phyloP scores from a whole-genome alignment of 257 asterid species.

The Solanum corneliomulleri region DNA sequence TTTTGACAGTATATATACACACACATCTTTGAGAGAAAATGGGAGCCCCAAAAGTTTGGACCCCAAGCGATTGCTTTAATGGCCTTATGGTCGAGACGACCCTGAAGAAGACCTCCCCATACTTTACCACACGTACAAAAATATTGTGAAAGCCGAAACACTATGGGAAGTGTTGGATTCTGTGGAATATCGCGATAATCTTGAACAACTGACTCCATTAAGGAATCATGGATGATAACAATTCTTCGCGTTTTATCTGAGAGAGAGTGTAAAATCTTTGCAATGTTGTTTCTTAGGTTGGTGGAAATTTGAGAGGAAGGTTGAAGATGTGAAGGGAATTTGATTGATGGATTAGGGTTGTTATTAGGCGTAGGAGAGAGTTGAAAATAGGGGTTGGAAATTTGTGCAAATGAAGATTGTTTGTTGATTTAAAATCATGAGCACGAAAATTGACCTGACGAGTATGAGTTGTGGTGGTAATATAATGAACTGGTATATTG shows the following conservation, averaged over 20 bases:
- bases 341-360: slow-evolving; percentile 3
- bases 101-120: slow-evolving; percentile 23
- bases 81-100: too few relatives aligned
- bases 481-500: slow-evolving; percentile 27
- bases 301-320: slow-evolving; percentile 16
- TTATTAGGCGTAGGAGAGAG: slow-evolving; percentile 9
- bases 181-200: slow-evolving; percentile 15
- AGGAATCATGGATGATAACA: slow-evolving; percentile 29
- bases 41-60: too few relatives aligned
- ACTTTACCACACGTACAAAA: slow-evolving; percentile 40
- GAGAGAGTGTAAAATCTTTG: slow-evolving; percentile 12
- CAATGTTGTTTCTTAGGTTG: slow-evolving; percentile 29
- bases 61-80: too few relatives aligned
- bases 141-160: slow-evolving; percentile 36
- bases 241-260: slow-evolving; percentile 12
- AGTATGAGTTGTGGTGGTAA: slow-evolving; percentile 39
- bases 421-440: slow-evolving; percentile 31
- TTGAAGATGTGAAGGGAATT: slow-evolving; percentile 32
- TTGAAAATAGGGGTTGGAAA: slow-evolving; percentile 4
- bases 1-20: too few relatives aligned
- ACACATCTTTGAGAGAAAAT: too few relatives aligned
- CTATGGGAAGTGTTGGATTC: slow-evolving; percentile 45
- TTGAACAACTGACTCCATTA: slow-evolving; percentile 48
- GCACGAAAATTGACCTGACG: slow-evolving; percentile 41
- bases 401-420: slow-evolving; percentile 39